A percentile compares a stretch with the other conserved stretches of the same genome.
Conservation (phyloP, 495 filamentous ascomycete genomes). For the Penicillium ucsense region DNA sequence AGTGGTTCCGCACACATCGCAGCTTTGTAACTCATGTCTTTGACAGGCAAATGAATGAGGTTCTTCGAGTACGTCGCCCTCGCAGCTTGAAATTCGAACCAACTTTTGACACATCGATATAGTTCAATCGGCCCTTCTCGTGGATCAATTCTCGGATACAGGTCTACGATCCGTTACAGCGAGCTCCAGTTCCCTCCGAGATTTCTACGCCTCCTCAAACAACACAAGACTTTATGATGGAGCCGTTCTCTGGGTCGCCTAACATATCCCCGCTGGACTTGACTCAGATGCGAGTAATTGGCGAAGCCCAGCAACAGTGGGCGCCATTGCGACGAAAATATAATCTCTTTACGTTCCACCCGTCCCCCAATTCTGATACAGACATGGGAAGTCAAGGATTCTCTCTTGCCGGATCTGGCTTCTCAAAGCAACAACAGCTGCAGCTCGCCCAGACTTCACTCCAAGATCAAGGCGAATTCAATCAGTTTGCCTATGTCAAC, state of each 20-base stretch:
- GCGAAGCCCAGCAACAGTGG: conserved; percentile 62
- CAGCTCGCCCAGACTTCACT: conserved; percentile 26
- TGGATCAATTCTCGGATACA: conserved; percentile 58
- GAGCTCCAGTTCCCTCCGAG: conserved; percentile 17
- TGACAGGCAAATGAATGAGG: conserved; percentile 53
- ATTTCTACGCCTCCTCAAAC: conserved; percentile 36
- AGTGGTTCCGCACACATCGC: conserved; percentile 56
- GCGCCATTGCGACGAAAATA: conserved; percentile 57
- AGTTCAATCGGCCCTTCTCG: conserved; percentile 61
- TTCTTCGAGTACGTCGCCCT: conserved; percentile 44
- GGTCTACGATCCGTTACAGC: conserved; percentile 50
- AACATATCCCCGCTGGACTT: conserved; percentile 40
- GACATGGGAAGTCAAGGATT: conserved; percentile 28
- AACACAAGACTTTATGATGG: conserved; percentile 1
- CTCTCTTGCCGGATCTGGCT: conserved; percentile 34
- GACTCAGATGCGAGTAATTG: conserved; percentile 53
- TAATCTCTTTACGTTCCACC: conserved; percentile 50
- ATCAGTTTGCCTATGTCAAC: conserved; percentile 55
- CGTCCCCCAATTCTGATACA: conserved; percentile 22
- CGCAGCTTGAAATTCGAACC: neutral
- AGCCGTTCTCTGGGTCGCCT: too few relatives aligned
- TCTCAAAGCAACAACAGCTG: conserved; percentile 40
- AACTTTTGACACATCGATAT: neutral
- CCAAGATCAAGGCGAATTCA: conserved; percentile 35
- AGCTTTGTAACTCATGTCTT: conserved; percentile 65